These are phyloP conservation scores for Kodamaea restingae DNA, from an alignment of 805 yeast species.

Conservation along the genomic window DNA sequence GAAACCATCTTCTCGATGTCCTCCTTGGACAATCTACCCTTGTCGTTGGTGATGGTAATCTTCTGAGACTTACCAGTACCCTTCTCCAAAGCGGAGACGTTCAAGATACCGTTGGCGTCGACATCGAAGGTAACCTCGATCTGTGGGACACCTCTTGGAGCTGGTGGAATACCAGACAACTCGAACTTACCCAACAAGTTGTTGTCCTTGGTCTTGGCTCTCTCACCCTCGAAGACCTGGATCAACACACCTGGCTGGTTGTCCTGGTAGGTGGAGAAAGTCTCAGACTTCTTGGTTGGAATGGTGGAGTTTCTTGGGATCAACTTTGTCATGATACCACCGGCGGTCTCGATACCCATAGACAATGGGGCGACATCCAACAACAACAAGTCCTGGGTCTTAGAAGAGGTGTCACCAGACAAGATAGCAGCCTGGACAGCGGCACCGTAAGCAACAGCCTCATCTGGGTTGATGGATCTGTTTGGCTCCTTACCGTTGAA, in stretches of 20 bases:
- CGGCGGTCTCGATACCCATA: slow-evolving; percentile 97
- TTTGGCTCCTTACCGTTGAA: slow-evolving; percentile 97
- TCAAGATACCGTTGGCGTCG: slow-evolving; percentile 96
- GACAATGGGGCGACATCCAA: slow-evolving; percentile 98
- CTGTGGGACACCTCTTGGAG: slow-evolving; percentile 98
- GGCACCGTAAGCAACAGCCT: slow-evolving; percentile 99
- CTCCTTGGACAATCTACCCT: slow-evolving; percentile 97
- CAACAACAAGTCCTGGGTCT: slow-evolving; percentile 91
- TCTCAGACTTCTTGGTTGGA: slow-evolving; percentile 96
- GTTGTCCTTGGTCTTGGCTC: slow-evolving; percentile 94
- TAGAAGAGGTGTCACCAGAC: slow-evolving; percentile 92
- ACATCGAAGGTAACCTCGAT: slow-evolving; percentile 95
- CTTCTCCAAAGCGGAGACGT: slow-evolving; percentile 94
- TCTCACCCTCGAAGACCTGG: slow-evolving; percentile 98
- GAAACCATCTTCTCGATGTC: slow-evolving; percentile 97
- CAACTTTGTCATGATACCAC: slow-evolving; percentile 98
- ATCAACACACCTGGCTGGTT: slow-evolving; percentile 98
- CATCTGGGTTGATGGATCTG: slow-evolving; percentile 96
- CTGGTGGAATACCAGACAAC: slow-evolving; percentile 95
- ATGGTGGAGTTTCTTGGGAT: slow-evolving; percentile 98
- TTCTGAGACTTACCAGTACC: slow-evolving; percentile 97
- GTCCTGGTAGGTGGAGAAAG: slow-evolving; percentile 94
- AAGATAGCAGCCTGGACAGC: slow-evolving; percentile 97
- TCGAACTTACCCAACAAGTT: slow-evolving; percentile 96
- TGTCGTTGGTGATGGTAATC: slow-evolving; percentile 97